A percentile compares a stretch with the other conserved stretches of the same genome.
These are phyloP conservation scores for Nemania abortiva DNA, from an alignment of 2,329 filamentous ascomycete genomes.

Conservation along the genomic window DNA sequence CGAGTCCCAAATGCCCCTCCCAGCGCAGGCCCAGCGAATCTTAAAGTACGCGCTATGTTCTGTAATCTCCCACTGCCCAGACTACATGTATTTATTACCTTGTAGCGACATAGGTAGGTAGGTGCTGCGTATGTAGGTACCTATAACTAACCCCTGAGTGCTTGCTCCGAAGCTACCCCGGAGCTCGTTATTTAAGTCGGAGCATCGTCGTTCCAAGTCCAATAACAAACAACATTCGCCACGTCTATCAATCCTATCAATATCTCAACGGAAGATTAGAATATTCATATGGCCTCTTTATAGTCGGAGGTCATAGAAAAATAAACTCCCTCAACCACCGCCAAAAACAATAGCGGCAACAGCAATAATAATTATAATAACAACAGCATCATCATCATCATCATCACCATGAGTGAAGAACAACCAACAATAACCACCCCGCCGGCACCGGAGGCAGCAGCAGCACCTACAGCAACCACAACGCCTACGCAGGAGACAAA, in stretches of 20 bases:
- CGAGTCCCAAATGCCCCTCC: neutral
- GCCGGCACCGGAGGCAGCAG: constrained; percentile 24
- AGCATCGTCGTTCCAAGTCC: constrained; percentile 5
- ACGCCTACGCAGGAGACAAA: neutral
- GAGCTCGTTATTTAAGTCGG: constrained; percentile 24
- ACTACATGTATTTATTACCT: too few relatives aligned
- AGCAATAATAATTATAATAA: too few relatives aligned
- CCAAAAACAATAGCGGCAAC: neutral
- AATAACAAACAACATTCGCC: neutral
- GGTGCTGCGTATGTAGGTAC: too few relatives aligned
- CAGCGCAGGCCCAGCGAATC: constrained; percentile 1
- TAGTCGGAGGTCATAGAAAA: neutral
- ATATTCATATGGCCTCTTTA: neutral
- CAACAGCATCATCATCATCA: too few relatives aligned
- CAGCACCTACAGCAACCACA: constrained; percentile 2
- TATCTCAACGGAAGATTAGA: neutral
- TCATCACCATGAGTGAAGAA: constrained; percentile 33
- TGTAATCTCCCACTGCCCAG: constrained; percentile 20
- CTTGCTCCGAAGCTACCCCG: constrained; percentile 7
- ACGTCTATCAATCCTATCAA: neutral
- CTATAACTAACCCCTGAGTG: constrained; percentile 13
- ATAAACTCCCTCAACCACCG: neutral
- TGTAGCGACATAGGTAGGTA: too few relatives aligned
- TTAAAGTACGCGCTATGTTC: constrained; percentile 19
- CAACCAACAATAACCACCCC: constrained; percentile 26